Base-by-base conservation (phyloP, 1,284 basidiomycete species). In the Tilletiaria anomala region DNA sequence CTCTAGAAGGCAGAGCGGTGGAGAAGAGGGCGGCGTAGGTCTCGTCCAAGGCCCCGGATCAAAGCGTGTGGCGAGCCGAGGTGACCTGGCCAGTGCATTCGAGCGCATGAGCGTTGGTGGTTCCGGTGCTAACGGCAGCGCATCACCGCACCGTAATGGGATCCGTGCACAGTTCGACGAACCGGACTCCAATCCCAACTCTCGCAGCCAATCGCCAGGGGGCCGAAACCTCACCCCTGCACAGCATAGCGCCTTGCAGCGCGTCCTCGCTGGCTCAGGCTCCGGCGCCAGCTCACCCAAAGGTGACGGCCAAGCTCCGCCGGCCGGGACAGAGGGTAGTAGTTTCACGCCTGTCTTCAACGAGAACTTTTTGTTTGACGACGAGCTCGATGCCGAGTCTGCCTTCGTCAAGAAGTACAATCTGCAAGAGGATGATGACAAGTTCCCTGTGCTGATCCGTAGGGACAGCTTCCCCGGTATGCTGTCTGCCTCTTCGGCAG, bases 401-500 rank as follows among this genome's bases (percentile, higher is more conserved):
- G 54, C 59, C 16, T 66, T 66, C 42, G 51, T 65, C 39, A 56
- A 53, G 37, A 61, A 55, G 57, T 66, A 66, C 60, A 62, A 64
- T 40, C 53, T 65, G 38, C 42, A 58, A 21, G 54, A 48, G 16
- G 54, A 50, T 24, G 58, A 61, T 20, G 58, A 63, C 38, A 87
- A 86, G 70, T 91, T 75, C 68, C 72, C 73, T 19, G 67, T 72
- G 29, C 66, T 73, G 33, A 60, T 69, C 31, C 68, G 72, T 47
- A 24, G 38, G 6, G 69, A 70, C 31, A 56, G 47, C 19, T 63
- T 77, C 56, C 67, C 73, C 15, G 76, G 72, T 64, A 82, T 83
- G 77, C 74, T 88, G 39, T 84, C 85, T 0, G 78, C 82, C n/a
- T 81, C 84, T 8, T 89, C 87, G 16, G 86, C 84, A 19, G 88